Evolutionary conservation across 1,284 basidiomycete genomes (phyloP).

Genomic region (Sphagnurus paluster): DNA sequence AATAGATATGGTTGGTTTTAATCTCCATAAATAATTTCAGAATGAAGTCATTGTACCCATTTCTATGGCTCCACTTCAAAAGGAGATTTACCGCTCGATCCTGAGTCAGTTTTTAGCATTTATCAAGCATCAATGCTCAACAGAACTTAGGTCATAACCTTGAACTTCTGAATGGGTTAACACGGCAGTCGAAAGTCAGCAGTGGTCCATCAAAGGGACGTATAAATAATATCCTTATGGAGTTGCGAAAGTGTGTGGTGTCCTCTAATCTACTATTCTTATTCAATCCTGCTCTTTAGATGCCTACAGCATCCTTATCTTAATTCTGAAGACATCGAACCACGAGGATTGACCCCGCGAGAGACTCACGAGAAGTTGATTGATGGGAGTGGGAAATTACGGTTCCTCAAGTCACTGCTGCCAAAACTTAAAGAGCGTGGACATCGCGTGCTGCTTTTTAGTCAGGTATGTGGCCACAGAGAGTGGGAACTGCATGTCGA

Average conservation of each 20-base stretch:
- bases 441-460: conserved; percentile 95
- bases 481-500: conserved; percentile 1
- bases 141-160: conserved; percentile 60
- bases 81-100: conserved; percentile 85
- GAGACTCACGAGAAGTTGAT: conserved; percentile 82
- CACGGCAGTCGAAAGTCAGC: conserved; percentile 38
- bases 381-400: conserved; percentile 86
- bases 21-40: conserved; percentile 33
- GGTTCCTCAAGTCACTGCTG: conserved; percentile 79
- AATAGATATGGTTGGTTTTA: neutral
- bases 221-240: conserved; percentile 84
- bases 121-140: conserved; percentile 4
- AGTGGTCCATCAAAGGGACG: conserved; percentile 42
- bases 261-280: neutral
- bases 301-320: conserved; percentile 92
- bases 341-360: conserved; percentile 54
- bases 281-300: conserved; percentile 35
- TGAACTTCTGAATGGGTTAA: conserved; percentile 61
- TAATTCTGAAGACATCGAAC: conserved; percentile 81
- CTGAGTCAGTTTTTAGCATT: conserved; percentile 49
- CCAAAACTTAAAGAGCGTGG: conserved; percentile 88
- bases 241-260: conserved; percentile 70
- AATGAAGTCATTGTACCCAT: conserved; percentile 92
- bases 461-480: conserved; percentile 68
- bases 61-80: conserved; percentile 87